Evolutionary conservation across 2,329 filamentous ascomycete genomes (phyloP), one percentile per base, ranked within the genome.

Genomic region (Fusarium dlaminii): DNA sequence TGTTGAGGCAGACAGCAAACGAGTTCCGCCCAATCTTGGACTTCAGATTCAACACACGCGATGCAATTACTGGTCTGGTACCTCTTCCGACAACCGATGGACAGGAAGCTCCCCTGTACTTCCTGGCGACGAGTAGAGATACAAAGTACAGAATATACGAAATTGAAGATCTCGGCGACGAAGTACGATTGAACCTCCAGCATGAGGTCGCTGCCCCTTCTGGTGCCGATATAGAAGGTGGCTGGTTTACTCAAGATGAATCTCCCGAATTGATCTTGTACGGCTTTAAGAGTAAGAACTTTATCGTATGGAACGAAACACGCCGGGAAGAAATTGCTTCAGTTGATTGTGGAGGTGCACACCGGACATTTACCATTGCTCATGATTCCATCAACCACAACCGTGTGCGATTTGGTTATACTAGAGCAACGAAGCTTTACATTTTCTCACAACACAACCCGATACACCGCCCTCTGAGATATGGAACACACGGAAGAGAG

Each of bases 401-500:
- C 22, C 78, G 77, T 1, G 77, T 87, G 46, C 82, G 86, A 30
- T 91, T 97, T 67, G 87, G 93, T 1, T 98, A 93, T 88, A 96
- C 92, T 7, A 92, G 94, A 81, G 90, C 91, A 10, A 89, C 90
- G 6, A 83, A 82, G 64, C 82, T 89, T 55, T 83, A 82, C 57
- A 77, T 89, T n/a, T 85, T 85, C 78, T 84, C 84, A 22, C 86
- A 88, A 74, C 68, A 75, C 8, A 78, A 64, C 13, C 73, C 80
- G 4, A 66, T 79, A 5, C 81, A 85, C 66, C 77, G 85, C 79
- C 74, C 89, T 83, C 79, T 97, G 18, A 90, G 92, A 72, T 75
- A 83, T 1, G 96, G 96, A 12, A 90, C 90, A 1, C 96, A 99
- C 81, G 96, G 96, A 0, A 87, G 96, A 62, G 96, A 99, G 82